Percentiles rank a stretch among this genome's conserved stretches.
phyloP scores from a whole-genome alignment of 257 asterid genomes.

The Petunia secreta region DNA sequence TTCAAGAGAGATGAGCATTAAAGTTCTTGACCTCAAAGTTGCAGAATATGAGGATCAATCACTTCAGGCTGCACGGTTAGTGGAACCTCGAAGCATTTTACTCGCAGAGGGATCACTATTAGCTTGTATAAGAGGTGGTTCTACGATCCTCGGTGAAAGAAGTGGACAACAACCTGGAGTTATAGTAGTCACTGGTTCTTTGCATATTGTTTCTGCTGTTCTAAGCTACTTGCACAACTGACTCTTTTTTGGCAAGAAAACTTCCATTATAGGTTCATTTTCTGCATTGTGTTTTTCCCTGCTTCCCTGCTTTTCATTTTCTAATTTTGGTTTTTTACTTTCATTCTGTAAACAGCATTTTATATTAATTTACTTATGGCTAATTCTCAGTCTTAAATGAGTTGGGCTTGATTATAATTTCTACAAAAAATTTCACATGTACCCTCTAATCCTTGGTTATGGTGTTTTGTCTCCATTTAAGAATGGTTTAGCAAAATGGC shows the following conservation, averaged over 20 bases:
- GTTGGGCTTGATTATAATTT: no score
- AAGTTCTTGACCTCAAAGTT: constrained; percentile 41
- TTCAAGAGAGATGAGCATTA: constrained; percentile 47
- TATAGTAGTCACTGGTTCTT: constrained; percentile 77
- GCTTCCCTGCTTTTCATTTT: no score
- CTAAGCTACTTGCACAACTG: constrained; percentile 44
- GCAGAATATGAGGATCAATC: constrained; percentile 37
- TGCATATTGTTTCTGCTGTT: constrained; percentile 85
- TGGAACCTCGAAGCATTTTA: constrained; percentile 45
- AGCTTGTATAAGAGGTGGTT: constrained; percentile 54
- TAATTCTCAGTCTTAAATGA: no score
- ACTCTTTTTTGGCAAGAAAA: constrained; percentile 12
- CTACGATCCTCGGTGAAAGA: constrained; percentile 45
- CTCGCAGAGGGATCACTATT: constrained; percentile 51
- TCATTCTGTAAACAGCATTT: neutral
- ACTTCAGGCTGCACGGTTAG: constrained; percentile 28
- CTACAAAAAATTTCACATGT: no score
- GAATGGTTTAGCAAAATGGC: no score
- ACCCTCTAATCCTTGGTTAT: no score
- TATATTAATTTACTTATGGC: no score
- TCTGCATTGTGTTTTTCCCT: no score
- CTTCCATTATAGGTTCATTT: neutral
- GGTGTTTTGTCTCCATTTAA: no score
- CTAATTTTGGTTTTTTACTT: neutral
- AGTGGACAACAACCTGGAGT: constrained; percentile 47